Conservation (phyloP, 805 yeast species). For the Grigorovia transvaalensis region DNA sequence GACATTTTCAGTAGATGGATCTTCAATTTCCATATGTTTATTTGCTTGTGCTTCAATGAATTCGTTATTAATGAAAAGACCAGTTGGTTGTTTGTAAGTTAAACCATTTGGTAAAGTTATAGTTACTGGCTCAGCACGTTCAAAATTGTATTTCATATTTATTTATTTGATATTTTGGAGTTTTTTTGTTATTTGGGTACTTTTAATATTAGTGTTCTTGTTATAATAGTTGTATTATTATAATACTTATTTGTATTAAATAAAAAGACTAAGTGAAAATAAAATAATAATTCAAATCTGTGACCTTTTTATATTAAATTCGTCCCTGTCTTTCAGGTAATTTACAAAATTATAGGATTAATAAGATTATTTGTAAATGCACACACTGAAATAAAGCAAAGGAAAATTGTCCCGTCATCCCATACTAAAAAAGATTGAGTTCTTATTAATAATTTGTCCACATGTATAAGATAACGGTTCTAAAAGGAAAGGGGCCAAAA, state of each 20-base stretch:
- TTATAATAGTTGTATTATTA: background rate
- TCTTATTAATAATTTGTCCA: background rate
- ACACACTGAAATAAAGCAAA: too few species aligned
- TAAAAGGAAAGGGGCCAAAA: background rate
- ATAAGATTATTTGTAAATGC: too few species aligned
- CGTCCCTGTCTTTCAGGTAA: too few species aligned
- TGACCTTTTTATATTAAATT: background rate
- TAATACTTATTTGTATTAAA: too few species aligned
- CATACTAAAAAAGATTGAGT: background rate
- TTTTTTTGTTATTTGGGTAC: constrained; percentile 4
- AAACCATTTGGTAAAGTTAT: constrained; percentile 57
- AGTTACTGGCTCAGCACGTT: constrained; percentile 28
- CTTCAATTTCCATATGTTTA: constrained; percentile 43
- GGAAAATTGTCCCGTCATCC: too few species aligned
- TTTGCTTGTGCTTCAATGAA: constrained; percentile 50
- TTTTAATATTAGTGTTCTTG: too few species aligned
- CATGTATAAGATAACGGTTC: background rate
- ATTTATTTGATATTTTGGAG: constrained; percentile 1
- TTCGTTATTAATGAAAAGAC: constrained; percentile 81
- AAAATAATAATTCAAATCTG: too few species aligned
- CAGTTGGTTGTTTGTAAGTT: constrained; percentile 70
- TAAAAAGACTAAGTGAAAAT: too few species aligned
- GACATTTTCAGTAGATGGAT: constrained; percentile 55
- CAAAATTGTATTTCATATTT: constrained; percentile 4
- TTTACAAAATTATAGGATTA: too few species aligned